Evolutionary conservation across 768 basidiomycete genomes (phyloP), one percentile per base, ranked within the genome.

Genomic region (Boletus sp.): DNA sequence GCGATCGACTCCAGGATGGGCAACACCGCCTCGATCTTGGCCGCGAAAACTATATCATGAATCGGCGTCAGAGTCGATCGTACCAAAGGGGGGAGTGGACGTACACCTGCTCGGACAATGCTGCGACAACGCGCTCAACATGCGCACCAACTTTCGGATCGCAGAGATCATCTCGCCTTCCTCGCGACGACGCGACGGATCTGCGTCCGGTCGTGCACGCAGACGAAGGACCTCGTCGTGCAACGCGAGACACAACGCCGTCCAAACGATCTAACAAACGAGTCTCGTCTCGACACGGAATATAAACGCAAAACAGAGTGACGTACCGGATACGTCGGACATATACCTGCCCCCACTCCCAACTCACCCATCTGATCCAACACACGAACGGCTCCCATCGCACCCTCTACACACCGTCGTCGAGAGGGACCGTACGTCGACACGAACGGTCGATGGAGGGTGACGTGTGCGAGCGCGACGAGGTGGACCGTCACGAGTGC

Each of bases 1-100:
- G 55, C 7, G 33, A 69, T 61, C 15, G 66, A 68, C 32, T 62
- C 62, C 10, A 69, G 63, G 52, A 66, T 24, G 46, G 70, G 55
- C 7, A 70, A 29, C 18, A 71, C 42, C 1, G 63, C 62, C 54
- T 73, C 69, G 37, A 71, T 62, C 36, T 61, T 64, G 32, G 52
- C 54, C 18, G 66, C 59, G 15, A 67, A 62, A 35, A 63, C 68
- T 70, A 39, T 2, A 54, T 24, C 45, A 36, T 29, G 35, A 17
- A 14, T 18, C 6, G 5, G 4, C 39, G n/a, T 49, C 7, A 29
- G 32, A 17, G 7, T 2, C 32, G n/a, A 46, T 44, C 35, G 32
- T 6, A 24, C 29, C 1, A 14, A 28, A 17, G 45, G 4, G 4
- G 10, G 14, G 7, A 6, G 9, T n/a, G 15, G 35, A 63, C 70